Evolutionary conservation across 2,329 filamentous ascomycete species (phyloP).

Genomic region (Grosmannia clavigera): DNA sequence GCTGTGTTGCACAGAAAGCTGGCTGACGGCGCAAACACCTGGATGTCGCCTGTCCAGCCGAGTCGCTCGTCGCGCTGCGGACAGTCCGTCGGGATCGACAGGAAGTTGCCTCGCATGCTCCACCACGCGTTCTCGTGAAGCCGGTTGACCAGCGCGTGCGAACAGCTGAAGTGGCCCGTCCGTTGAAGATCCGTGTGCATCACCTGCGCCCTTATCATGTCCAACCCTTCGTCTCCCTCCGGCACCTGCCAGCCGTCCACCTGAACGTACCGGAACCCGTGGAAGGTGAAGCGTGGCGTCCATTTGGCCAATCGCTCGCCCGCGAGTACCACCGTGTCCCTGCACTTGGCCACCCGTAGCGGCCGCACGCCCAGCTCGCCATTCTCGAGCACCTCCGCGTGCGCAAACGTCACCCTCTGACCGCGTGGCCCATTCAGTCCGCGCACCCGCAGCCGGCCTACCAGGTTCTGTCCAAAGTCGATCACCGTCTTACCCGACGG

Average conservation of each 20-base stretch:
- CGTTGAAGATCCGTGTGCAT: conserved; percentile 39
- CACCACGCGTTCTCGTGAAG: conserved; percentile 42
- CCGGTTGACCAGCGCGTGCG: conserved; percentile 36
- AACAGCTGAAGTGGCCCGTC: conserved; percentile 38
- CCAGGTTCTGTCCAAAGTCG: conserved; percentile 48
- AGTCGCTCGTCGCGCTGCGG: conserved; percentile 43
- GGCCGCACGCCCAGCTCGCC: conserved; percentile 28
- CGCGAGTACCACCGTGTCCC: conserved; percentile 24
- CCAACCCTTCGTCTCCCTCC: conserved; percentile 9
- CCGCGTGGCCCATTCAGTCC: conserved; percentile 17
- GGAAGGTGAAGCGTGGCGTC: conserved; percentile 38
- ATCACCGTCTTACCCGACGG: conserved; percentile 32
- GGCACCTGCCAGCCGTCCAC: conserved; percentile 28
- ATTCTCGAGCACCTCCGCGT: conserved; percentile 38
- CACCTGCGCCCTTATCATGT: conserved; percentile 9
- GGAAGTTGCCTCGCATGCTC: conserved; percentile 47
- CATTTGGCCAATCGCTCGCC: conserved; percentile 17
- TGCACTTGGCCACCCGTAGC: conserved; percentile 27
- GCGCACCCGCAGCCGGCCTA: conserved; percentile 32
- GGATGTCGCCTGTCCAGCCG: conserved; percentile 40
- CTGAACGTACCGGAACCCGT: conserved; percentile 39
- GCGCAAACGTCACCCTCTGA: conserved; percentile 27
- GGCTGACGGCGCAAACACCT: conserved; percentile 36
- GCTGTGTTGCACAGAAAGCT: conserved; percentile 41
- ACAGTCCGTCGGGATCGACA: conserved; percentile 45